Percentiles rank a stretch among this genome's conserved stretches.
Conservation (phyloP, 176 grass and related monocot genomes). For the Oryza brachyantha region DNA sequence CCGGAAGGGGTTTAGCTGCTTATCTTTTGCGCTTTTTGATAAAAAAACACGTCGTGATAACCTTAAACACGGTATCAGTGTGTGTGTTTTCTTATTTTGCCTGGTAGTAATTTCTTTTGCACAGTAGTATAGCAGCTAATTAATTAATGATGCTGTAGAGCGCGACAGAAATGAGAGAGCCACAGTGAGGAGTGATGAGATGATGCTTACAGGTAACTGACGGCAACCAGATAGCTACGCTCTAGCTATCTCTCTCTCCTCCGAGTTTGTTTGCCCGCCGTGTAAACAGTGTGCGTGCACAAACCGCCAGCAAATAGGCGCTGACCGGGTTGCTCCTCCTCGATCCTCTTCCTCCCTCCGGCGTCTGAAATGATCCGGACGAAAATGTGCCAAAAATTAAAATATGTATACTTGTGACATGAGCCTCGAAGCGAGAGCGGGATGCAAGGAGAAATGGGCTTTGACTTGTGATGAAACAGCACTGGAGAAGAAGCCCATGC, state of each 20-base stretch:
- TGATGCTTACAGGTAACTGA: constrained; percentile 21
- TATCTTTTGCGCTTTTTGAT: not conserved
- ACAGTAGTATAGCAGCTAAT: not conserved
- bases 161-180: not conserved
- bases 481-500: not conserved
- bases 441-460: not conserved
- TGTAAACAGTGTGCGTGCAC: constrained; percentile 6
- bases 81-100: not conserved
- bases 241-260: not conserved
- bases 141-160: not conserved
- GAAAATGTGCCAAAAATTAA: not conserved
- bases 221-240: not conserved
- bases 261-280: not conserved
- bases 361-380: not conserved
- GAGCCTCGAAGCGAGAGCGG: not conserved
- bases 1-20: not conserved
- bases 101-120: not conserved
- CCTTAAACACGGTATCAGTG: not conserved
- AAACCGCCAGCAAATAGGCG: not conserved
- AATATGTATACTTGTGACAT: not conserved
- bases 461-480: constrained; percentile 16
- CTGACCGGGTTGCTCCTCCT: not conserved
- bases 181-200: not conserved
- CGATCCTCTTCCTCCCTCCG: not conserved
- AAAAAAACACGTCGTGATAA: not conserved